Conservation (phyloP, 148 eudicot species). For the Amaranthus hypochondriacus region DNA sequence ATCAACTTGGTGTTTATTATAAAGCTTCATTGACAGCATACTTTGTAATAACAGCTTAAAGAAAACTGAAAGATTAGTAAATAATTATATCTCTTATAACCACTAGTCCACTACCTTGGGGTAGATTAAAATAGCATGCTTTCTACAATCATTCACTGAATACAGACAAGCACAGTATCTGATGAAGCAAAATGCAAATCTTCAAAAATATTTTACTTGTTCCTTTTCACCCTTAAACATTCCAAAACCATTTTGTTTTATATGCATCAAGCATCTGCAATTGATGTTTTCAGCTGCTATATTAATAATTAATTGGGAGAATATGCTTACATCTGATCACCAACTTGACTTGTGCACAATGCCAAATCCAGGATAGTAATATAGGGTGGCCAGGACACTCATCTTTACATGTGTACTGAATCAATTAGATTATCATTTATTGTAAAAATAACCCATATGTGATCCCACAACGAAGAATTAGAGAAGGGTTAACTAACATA, state of each 20-base stretch:
- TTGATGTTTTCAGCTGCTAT: conserved; percentile 10
- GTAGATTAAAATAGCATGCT: conserved; percentile 8
- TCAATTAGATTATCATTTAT: no score
- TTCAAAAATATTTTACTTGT: conserved; percentile 1
- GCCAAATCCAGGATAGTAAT: no score
- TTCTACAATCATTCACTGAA: background rate
- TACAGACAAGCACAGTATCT: conserved; percentile 24
- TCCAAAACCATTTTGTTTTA: background rate
- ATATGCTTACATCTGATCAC: conserved; percentile 2
- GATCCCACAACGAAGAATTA: no score
- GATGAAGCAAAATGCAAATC: conserved; percentile 4
- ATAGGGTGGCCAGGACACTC: no score
- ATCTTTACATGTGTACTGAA: no score
- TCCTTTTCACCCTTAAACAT: background rate
- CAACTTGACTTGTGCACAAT: background rate
- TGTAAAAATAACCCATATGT: no score
- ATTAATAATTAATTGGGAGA: conserved; percentile 11
- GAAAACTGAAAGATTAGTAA: background rate
- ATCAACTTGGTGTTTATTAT: background rate
- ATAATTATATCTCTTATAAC: conserved; percentile 14
- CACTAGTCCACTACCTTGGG: conserved; percentile 1
- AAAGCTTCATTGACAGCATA: conserved; percentile 8
- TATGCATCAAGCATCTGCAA: conserved; percentile 10
- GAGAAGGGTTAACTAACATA: no score
- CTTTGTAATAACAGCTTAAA: background rate